Evolutionary conservation across 1,284 basidiomycete species (phyloP).

Genomic region (Ustilago hordei): DNA sequence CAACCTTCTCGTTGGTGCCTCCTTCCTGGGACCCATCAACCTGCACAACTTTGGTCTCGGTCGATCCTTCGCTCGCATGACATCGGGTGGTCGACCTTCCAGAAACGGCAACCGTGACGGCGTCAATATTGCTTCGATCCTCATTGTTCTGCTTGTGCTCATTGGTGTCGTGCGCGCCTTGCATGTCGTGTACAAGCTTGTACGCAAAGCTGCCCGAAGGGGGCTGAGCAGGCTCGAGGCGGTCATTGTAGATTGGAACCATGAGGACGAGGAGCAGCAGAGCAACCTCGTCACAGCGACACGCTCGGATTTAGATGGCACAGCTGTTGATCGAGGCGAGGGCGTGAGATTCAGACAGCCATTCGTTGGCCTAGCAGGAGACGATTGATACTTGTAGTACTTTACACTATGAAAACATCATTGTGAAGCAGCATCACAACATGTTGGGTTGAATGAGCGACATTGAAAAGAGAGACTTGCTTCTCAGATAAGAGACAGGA

Average conservation of each 20-base stretch:
- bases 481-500: background rate
- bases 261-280: slow-evolving; percentile 41
- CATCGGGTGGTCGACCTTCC: slow-evolving; percentile 27
- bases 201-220: slow-evolving; percentile 26
- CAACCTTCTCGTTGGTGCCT: slow-evolving; percentile 48
- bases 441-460: no score
- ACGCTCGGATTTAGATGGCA: background rate
- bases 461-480: background rate
- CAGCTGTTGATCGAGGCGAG: background rate
- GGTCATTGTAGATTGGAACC: slow-evolving; percentile 52
- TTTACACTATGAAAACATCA: background rate
- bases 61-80: slow-evolving; percentile 53
- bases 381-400: slow-evolving; percentile 2
- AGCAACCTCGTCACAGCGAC: background rate
- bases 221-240: slow-evolving; percentile 47
- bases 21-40: slow-evolving; percentile 53
- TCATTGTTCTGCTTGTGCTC: slow-evolving; percentile 52
- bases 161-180: slow-evolving; percentile 51
- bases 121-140: slow-evolving; percentile 42
- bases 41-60: slow-evolving; percentile 56
- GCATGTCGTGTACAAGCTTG: slow-evolving; percentile 45
- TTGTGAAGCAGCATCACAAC: background rate
- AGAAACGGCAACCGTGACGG: slow-evolving; percentile 42
- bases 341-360: background rate
- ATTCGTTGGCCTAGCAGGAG: slow-evolving; percentile 3